Percentiles rank a stretch among this genome's conserved stretches.
These are phyloP conservation scores for Prinsepia uniflora DNA, from an alignment of 306 rosid genomes.

Conservation along the genomic window DNA sequence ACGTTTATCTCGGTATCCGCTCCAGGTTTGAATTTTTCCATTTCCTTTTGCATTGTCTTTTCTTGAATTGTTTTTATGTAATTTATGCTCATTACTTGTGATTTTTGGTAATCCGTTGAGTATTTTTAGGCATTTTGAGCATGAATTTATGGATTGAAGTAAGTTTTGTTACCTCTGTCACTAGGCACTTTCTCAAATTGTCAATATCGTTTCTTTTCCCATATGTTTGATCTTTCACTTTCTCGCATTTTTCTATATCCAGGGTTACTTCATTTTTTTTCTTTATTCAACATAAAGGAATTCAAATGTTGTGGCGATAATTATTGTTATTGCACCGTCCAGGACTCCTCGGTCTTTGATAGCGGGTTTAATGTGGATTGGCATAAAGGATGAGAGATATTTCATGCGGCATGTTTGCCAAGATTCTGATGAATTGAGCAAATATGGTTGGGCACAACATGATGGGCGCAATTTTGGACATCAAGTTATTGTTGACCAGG, in stretches of 20 bases:
- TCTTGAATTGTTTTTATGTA: neutral
- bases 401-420: slow-evolving; percentile 57
- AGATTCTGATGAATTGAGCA: slow-evolving; percentile 68
- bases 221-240: neutral
- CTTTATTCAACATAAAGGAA: neutral
- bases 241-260: neutral
- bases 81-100: neutral
- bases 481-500: slow-evolving; percentile 75
- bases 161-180: neutral
- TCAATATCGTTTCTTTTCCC: neutral
- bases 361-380: slow-evolving; percentile 96
- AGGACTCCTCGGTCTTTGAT: slow-evolving; percentile 89
- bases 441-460: slow-evolving; percentile 83
- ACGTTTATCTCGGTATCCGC: slow-evolving; percentile 80
- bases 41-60: neutral
- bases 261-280: neutral
- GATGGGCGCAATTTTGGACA: slow-evolving; percentile 84
- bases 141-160: neutral
- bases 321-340: slow-evolving; percentile 17
- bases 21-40: slow-evolving; percentile 54
- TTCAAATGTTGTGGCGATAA: slow-evolving; percentile 9
- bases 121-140: neutral
- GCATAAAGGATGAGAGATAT: slow-evolving; percentile 61
- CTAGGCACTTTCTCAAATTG: neutral
- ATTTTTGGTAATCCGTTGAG: neutral